Base-by-base conservation (phyloP, 345 rosid genomes). In the Eucalyptus brandiana region DNA sequence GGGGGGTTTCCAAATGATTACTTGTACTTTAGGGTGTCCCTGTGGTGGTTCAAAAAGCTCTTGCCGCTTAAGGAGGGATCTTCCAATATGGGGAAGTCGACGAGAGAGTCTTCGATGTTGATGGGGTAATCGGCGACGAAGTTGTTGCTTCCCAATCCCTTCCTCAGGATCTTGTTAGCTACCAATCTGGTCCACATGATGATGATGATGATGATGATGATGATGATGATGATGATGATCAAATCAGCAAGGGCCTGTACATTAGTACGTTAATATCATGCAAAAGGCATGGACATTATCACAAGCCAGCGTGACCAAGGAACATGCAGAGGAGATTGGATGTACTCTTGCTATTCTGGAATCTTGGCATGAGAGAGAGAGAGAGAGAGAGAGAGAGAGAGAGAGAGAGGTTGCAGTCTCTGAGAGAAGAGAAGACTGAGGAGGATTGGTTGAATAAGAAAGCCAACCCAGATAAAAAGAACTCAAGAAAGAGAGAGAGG, bases 81-180 rank as follows among this genome's bases (percentile, higher is more conserved):
- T 9, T 92, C 92, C 49, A 93, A 54, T 89, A 89, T 92, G 37
- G 93, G 88, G 34, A 90, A 87, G 87, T 90, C 92, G 34, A 88
- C 83, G 30, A 76, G 89, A 30, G 89, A 65, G 32, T 47, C 62
- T 86, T 90, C 92, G 24, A 90, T n/a, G 65, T 87, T 87, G 81
- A 88, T 90, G 4, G 96, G 98, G 80, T 94, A 94, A 93, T 96
- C 99, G 1, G 99, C 95, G 1, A 94, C 94, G n/a, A 97, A 97
- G 89, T 93, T 96, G 92, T 90, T 95, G 96, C 96, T 94, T n/a
- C 98, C 96, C 65, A 93, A 86, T 86, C 94, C 90, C 89, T 92
- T 95, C 90, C 93, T 90, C 48, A 97, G 92, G 92, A 95, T 53
- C 93, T 96, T 97, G 91, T 91, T 96, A 42, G 94, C 97, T 49